Conservation (phyloP, 331 rosid genomes). For the Quercus tomentella region DNA sequence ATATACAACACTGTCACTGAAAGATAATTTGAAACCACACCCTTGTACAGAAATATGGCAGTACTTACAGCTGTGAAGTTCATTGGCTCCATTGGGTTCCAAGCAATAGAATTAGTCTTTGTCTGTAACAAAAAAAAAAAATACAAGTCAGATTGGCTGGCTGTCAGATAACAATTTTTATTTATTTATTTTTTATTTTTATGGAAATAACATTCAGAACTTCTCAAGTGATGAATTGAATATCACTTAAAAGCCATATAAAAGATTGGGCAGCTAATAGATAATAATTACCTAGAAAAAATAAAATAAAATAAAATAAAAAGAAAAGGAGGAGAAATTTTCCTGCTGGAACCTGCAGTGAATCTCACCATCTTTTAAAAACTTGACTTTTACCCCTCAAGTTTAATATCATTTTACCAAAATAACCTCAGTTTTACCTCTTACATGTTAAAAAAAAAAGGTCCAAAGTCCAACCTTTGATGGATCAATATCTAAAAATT, state of each 20-base stretch:
- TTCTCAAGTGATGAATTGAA: not conserved
- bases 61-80: constrained; percentile 89
- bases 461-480: not conserved
- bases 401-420: not conserved
- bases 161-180: not conserved
- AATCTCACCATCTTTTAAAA: not conserved
- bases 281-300: not conserved
- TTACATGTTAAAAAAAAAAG: not conserved
- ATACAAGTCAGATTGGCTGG: constrained; percentile 29
- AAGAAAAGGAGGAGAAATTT: not conserved
- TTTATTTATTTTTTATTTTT: not conserved
- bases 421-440: not conserved
- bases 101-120: constrained; percentile 72
- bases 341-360: not conserved
- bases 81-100: constrained; percentile 99
- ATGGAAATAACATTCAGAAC: not conserved
- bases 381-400: not conserved
- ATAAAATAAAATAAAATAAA: no score
- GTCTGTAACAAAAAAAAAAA: constrained; percentile 48
- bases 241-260: not conserved
- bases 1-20: not conserved
- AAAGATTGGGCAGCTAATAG: not conserved
- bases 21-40: not conserved
- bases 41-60: not conserved
- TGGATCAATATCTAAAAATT: not conserved